phyloP scores from a whole-genome alignment of 352 stramenopile species.

The Aphanomyces euteiches region DNA sequence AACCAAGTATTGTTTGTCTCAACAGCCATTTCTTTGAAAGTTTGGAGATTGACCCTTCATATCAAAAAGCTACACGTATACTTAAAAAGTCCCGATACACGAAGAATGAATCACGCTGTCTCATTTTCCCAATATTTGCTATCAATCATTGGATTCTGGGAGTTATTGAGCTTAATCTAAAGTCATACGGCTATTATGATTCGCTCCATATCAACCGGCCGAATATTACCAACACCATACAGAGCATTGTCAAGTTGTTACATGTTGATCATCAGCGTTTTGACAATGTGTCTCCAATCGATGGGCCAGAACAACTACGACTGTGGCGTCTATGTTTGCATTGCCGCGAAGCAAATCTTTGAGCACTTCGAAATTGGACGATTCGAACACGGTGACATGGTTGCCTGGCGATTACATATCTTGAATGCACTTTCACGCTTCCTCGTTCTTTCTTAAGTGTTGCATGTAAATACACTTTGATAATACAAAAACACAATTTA shows the following conservation, averaged over 20 bases:
- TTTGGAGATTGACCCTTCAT: background rate
- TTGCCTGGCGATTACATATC: too few relatives aligned
- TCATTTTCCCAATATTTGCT: background rate
- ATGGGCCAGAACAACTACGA: background rate
- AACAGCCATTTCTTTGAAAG: slow-evolving; percentile 1
- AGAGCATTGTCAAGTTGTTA: background rate
- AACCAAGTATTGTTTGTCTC: background rate
- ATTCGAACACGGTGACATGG: slow-evolving; percentile 6
- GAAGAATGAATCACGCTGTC: background rate
- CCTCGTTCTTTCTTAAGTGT: too few relatives aligned
- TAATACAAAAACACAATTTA: too few relatives aligned
- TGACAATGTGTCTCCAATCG: background rate
- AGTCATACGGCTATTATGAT: background rate
- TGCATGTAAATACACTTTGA: too few relatives aligned
- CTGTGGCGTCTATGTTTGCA: slow-evolving; percentile 4
- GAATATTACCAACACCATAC: background rate
- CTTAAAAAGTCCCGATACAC: background rate
- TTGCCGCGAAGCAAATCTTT: background rate
- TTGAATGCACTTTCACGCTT: too few relatives aligned
- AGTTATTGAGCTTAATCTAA: background rate
- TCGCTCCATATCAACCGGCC: background rate
- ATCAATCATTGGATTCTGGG: background rate
- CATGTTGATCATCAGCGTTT: background rate
- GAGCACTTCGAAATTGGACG: background rate
- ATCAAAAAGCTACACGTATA: background rate